These are phyloP conservation scores for Zarea fungicola DNA, from an alignment of 2,329 filamentous ascomycete genomes.

Conservation along the genomic window DNA sequence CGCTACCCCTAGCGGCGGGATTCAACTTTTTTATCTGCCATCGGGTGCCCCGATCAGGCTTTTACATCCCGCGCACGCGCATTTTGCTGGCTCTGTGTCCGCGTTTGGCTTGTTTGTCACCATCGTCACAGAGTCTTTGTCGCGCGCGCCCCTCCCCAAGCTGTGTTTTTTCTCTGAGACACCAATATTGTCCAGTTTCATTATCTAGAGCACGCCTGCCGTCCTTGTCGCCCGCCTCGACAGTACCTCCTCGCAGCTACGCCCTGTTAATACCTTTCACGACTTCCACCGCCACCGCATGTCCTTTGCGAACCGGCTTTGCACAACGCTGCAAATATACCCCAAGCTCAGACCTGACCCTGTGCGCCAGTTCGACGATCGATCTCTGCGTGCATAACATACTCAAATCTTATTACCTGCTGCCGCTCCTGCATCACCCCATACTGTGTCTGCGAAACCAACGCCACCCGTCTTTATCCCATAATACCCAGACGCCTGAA, in stretches of 20 bases:
- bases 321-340: constrained; percentile 5
- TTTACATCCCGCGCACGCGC: neutral
- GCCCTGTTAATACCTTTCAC: constrained; percentile 1
- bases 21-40: neutral
- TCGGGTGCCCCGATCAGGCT: constrained; percentile 1
- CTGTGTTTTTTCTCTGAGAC: constrained; percentile 9
- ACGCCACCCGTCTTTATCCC: neutral
- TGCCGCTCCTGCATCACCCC: neutral
- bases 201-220: constrained; percentile 7
- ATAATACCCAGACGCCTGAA: neutral
- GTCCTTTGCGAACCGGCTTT: constrained; percentile 1
- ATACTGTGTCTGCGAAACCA: neutral
- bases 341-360: constrained; percentile 2
- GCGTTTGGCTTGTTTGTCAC: neutral
- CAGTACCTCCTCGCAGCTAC: neutral
- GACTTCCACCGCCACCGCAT: constrained; percentile 1
- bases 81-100: neutral
- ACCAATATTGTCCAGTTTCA: constrained; percentile 9
- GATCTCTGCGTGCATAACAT: constrained; percentile 2
- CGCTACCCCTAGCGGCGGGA: constrained; percentile 9
- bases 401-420: neutral
- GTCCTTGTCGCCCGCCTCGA: neutral
- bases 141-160: neutral
- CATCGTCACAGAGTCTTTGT: neutral
- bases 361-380: constrained; percentile 8